A percentile compares a stretch with the other conserved stretches of the same genome.
phyloP scores from a whole-genome alignment of 2,329 filamentous ascomycete species.

The Colletotrichum sp. region DNA sequence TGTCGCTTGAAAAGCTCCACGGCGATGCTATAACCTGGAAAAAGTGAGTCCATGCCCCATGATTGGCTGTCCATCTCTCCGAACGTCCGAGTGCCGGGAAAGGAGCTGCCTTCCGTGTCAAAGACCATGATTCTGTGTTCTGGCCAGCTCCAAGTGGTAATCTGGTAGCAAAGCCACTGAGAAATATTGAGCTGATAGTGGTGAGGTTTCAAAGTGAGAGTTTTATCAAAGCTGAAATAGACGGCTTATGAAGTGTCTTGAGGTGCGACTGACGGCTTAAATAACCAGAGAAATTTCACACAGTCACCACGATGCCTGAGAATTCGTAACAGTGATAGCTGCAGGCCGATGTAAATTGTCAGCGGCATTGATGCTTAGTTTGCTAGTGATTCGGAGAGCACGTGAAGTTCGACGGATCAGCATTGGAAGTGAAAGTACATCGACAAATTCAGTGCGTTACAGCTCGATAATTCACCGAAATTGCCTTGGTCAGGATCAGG shows the following conservation, averaged over 20 bases:
- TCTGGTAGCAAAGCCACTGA: too few relatives aligned
- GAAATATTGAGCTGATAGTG: fast-evolving
- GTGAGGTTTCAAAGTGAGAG: neutral
- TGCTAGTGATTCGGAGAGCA: fast-evolving
- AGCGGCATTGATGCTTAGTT: neutral
- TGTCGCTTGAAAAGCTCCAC: neutral
- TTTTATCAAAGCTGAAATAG: neutral
- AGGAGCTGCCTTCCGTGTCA: neutral
- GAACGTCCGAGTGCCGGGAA: fast-evolving
- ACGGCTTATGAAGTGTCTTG: neutral
- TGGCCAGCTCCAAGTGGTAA: too few relatives aligned
- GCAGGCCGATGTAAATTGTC: neutral
- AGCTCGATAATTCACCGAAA: neutral
- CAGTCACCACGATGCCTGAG: fast-evolving
- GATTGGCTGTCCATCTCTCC: fast-evolving
- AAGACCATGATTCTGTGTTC: neutral
- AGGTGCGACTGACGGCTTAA: neutral
- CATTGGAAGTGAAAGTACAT: too few relatives aligned
- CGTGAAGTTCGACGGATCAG: neutral
- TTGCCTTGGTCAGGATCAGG: neutral
- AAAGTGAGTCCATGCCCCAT: neutral
- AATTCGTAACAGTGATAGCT: neutral
- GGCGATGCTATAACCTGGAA: neutral
- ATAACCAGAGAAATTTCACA: fast-evolving
- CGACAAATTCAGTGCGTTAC: neutral